Conservation (phyloP, 2,329 filamentous ascomycete genomes). For the Macrophomina pseudophaseolina region DNA sequence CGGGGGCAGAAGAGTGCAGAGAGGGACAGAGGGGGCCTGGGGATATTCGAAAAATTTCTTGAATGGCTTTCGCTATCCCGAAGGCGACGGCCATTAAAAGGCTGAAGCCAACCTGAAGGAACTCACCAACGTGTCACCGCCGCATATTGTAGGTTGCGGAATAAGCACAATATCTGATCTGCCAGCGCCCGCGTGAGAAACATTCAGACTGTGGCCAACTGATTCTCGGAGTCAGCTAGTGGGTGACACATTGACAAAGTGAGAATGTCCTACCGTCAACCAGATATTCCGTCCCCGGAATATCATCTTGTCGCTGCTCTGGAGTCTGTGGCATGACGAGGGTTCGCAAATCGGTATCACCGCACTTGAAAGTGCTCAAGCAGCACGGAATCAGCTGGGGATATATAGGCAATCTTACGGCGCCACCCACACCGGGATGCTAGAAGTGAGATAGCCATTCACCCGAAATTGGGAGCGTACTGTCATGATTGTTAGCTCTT, state of each 20-base stretch:
- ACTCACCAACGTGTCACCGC: constrained; percentile 37
- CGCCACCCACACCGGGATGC: no score
- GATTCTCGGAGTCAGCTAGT: no score
- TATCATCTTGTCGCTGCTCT: constrained; percentile 29
- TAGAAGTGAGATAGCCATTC: background rate
- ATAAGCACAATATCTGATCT: constrained; percentile 39
- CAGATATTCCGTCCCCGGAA: constrained; percentile 41
- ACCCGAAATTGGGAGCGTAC: background rate
- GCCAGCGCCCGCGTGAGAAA: constrained; percentile 32
- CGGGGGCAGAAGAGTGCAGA: no score
- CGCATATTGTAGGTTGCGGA: constrained; percentile 38
- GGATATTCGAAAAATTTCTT: no score
- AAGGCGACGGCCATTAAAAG: no score
- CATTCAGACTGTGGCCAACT: constrained; percentile 16
- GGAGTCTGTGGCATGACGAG: background rate
- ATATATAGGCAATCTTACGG: no score
- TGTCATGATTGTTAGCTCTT: background rate
- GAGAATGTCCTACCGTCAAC: constrained; percentile 35
- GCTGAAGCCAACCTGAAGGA: no score
- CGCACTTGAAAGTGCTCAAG: no score
- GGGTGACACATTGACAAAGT: background rate
- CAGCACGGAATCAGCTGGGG: no score
- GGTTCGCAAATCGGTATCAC: background rate
- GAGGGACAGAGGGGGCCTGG: background rate
- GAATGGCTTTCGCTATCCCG: no score